Evolutionary conservation across 2,329 filamentous ascomycete genomes (phyloP).

Genomic region (Venturia pyrina): DNA sequence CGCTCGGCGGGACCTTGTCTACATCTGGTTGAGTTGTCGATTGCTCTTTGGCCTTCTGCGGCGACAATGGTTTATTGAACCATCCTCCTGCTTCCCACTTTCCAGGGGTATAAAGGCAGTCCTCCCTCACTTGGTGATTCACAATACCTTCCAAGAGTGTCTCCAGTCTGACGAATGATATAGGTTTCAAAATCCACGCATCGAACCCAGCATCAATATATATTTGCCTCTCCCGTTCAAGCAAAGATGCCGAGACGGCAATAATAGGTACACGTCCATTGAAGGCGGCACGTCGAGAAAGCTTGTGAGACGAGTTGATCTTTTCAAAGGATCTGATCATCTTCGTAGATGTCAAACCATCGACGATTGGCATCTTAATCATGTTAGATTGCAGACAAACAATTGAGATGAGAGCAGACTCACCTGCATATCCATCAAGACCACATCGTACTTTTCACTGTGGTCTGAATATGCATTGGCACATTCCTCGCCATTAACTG

Average conservation of each 20-base stretch:
- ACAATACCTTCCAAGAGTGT: conserved; percentile 60
- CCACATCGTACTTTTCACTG: conserved; percentile 57
- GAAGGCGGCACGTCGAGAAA: conserved; percentile 48
- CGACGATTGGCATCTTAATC: conserved; percentile 78
- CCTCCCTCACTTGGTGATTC: conserved; percentile 45
- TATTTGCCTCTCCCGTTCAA: conserved; percentile 56
- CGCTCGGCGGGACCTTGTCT: background rate
- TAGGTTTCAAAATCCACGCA: conserved; percentile 83
- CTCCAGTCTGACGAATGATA: conserved; percentile 67
- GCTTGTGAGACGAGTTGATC: conserved; percentile 35
- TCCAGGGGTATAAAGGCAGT: conserved; percentile 60
- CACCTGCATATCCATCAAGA: conserved; percentile 92
- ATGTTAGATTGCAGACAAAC: conserved; percentile 6
- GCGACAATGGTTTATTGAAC: conserved; percentile 42
- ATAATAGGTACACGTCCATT: conserved; percentile 71
- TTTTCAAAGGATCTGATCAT: conserved; percentile 70
- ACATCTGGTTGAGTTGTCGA: background rate
- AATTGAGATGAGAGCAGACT: conserved; percentile 20
- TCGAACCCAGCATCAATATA: conserved; percentile 78
- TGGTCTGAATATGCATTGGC: conserved; percentile 58
- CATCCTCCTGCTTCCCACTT: conserved; percentile 81
- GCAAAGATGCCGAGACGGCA: conserved; percentile 73
- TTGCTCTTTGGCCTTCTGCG: background rate
- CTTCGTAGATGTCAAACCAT: conserved; percentile 71
- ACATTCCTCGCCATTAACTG: conserved; percentile 79